Evolutionary conservation across 805 yeast genomes (phyloP), one percentile per base, ranked within the genome.

Genomic region (Saturnispora serradocipensis): DNA sequence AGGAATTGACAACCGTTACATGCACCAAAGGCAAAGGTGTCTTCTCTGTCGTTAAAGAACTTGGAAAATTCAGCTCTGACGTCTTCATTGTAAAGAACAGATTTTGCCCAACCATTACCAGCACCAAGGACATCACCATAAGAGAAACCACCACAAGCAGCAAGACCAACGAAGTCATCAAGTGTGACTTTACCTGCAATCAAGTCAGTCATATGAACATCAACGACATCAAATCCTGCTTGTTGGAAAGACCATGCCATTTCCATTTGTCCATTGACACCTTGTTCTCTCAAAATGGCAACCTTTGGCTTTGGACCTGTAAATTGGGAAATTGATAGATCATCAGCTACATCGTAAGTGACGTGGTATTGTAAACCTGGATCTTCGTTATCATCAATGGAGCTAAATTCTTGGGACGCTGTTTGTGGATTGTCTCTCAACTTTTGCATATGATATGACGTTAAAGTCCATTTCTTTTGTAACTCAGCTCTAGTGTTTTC

Each of bases 121-220:
- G 99, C 99, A 59, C 99, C 99, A 54, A 93, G 75, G 46, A 93
- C 99, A 70, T 93, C 99, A 76, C 99, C 99, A 64, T 90, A 93
- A 1, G 97, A 88, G 75, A 93, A 93, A 15, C 99, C 99, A 70
- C 99, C 99, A 72, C 99, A 95, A 3, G 98, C 98, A 43, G 97
- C 98, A 46, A 93, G 61, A 56, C 99, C 99, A 47, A 84, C 88
- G 68, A 93, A 93, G 44, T 80, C 84, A 62, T 81, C 83, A 57
- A 93, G 75, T 18, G 81, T 67, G 35, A 85, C 85, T 60, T 73
- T 76, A 43, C 95, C 95, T 38, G 76, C 71, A 56, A 90, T 71
- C 53, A 93, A 78, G 67, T 93, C 99, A 20, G 95, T 80, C 99
- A 93, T 93, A 64, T 95, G 97, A 40, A 93, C 96, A 69, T 93